phyloP scores from a whole-genome alignment of 257 asterid genomes.

The Primulina eburnea region DNA sequence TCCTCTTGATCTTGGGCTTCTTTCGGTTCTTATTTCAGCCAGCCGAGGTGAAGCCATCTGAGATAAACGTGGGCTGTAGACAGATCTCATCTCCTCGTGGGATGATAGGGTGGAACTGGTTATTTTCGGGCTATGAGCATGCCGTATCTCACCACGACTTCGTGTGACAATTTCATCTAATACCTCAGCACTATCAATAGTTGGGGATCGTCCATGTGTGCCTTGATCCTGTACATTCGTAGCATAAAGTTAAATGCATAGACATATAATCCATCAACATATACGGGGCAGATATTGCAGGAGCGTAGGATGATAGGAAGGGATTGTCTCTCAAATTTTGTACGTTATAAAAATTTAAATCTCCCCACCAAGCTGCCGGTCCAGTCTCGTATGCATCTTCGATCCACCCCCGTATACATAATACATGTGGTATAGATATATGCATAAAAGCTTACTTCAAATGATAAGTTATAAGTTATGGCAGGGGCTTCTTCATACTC shows the following conservation, averaged over 20 bases:
- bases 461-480: slow-evolving; percentile 51
- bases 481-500: slow-evolving; percentile 97
- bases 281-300: not conserved
- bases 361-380: not conserved
- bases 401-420: not conserved
- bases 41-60: slow-evolving; percentile 51
- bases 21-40: slow-evolving; percentile 43
- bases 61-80: slow-evolving; percentile 46
- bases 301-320: not conserved
- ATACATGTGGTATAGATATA: not conserved
- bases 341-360: too few relatives aligned
- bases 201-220: slow-evolving; percentile 31
- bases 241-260: not conserved
- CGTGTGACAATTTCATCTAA: slow-evolving; percentile 81
- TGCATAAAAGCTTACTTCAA: slow-evolving; percentile 44
- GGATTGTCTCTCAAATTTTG: not conserved
- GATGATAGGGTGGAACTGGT: slow-evolving; percentile 66
- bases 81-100: slow-evolving; percentile 39
- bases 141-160: slow-evolving; percentile 89
- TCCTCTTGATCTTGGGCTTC: slow-evolving; percentile 39
- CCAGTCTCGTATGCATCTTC: not conserved
- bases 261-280: not conserved
- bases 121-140: slow-evolving; percentile 60
- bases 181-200: slow-evolving; percentile 55
- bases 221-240: slow-evolving; percentile 51